phyloP scores from a whole-genome alignment of 371 early-diverging fungal species.

The Fennellomyces sp. region DNA sequence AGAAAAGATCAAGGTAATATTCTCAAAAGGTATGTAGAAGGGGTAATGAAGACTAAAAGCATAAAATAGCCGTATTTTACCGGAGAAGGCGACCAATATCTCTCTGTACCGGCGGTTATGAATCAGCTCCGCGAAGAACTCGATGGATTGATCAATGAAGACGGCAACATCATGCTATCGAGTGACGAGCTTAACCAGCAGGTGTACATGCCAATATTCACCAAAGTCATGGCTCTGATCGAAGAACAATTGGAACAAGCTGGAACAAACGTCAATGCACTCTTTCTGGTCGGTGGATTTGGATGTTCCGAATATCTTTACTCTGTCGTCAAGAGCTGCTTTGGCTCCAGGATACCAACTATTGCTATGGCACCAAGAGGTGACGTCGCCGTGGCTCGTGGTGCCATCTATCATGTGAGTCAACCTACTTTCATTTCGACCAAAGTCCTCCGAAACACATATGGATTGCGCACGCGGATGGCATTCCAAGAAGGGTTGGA shows the following conservation, averaged over 20 bases:
- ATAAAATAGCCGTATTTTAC: conserved; percentile 51
- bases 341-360: conserved; percentile 17
- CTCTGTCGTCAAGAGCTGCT: conserved; percentile 29
- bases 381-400: conserved; percentile 31
- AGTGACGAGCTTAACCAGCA: conserved; percentile 35
- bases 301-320: conserved; percentile 54
- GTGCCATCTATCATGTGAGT: conserved; percentile 22
- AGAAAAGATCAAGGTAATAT: conserved; percentile 47
- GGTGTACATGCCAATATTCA: conserved; percentile 48
- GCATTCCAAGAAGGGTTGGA: conserved; percentile 29
- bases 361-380: conserved; percentile 26
- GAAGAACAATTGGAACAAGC: conserved; percentile 37
- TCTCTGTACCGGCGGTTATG: conserved; percentile 24
- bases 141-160: conserved; percentile 9
- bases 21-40: no score
- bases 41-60: not conserved
- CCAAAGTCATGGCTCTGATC: conserved; percentile 42
- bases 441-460: conserved; percentile 18
- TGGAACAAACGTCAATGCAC: conserved; percentile 28
- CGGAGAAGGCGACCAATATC: conserved; percentile 52
- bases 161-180: conserved; percentile 35
- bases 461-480: conserved; percentile 19
- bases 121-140: conserved; percentile 9
- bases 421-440: conserved; percentile 13
- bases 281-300: conserved; percentile 58